Evolutionary conservation across 495 filamentous ascomycete genomes (phyloP), one percentile per base, ranked within the genome.

Genomic region (Lasiosphaeria hispida): DNA sequence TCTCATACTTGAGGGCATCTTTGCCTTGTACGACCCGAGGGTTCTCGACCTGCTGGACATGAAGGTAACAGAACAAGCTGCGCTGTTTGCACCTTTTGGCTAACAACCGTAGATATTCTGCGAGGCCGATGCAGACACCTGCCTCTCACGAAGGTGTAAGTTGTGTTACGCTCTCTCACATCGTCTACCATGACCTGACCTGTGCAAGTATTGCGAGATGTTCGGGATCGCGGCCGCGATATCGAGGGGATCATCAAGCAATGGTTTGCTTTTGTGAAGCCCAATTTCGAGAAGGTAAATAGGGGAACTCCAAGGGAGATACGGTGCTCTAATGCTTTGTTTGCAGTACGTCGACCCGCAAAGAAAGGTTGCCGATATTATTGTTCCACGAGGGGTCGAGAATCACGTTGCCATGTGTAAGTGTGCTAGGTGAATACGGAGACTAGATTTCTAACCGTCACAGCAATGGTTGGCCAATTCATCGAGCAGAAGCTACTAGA

Each of bases 181-280:
- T 9, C 17, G 43, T 48, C 33, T 4, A 35, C 14, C 13, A 17
- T 6, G 17, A 4, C 1, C 42, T 39, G 1, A 19, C 45, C 7
- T 47, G 7, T 48, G 1, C 8, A 23, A 96, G 90, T 96, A 59
- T 70, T 92, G 39, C 88, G 92, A 63, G 92, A 97, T 75, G 88
- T 96, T 13, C 81, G 79, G 60, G 88, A 95, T 63, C 80, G 92
- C 63, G 91, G 90, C 7, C 80, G 92, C 53, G 90, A 95, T 58
- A 85, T 97, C 55, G 90, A 96, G 61, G 94, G 94, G 39, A 92
- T 92, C 65, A 92, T 97, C 65, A 97, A 97, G 71, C 94, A 98
- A 72, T 98, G 94, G 94, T 96, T 96, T 68, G 70, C 71, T 37
- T 98, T 87, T 71, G 94, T 98, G 7, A 98, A 98, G 72, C 94